Conservation (phyloP, 1,284 basidiomycete genomes). For the Tilletia horrida region DNA sequence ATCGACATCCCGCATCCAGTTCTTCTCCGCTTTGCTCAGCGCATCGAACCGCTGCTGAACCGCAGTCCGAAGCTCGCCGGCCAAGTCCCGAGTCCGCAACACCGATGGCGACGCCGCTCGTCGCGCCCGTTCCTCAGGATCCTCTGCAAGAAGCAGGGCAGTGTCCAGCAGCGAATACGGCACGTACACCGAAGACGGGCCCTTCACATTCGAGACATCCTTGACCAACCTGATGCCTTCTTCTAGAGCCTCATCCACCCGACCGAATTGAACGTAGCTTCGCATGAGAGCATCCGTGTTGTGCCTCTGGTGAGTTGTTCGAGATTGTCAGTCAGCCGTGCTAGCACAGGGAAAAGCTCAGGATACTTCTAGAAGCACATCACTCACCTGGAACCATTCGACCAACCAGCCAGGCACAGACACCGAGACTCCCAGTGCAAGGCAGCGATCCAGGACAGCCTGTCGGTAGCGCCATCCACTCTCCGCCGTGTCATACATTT, state of each 20-base stretch:
- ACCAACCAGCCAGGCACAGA: constrained; percentile 78
- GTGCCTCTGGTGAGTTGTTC: constrained; percentile 62
- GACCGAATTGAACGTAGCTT: constrained; percentile 70
- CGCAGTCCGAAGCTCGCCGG: neutral
- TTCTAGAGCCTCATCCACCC: constrained; percentile 72
- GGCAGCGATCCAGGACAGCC: constrained; percentile 68
- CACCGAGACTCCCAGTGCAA: constrained; percentile 63
- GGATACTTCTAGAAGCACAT: no score
- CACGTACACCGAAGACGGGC: neutral
- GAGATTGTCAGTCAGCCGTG: constrained; percentile 17
- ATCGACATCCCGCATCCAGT: neutral
- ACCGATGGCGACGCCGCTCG: constrained; percentile 1
- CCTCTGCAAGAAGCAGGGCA: neutral
- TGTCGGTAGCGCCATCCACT: constrained; percentile 65
- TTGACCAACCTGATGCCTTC: constrained; percentile 68
- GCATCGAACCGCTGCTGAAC: constrained; percentile 2
- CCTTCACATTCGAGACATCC: constrained; percentile 60
- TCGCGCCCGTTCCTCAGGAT: constrained; percentile 16
- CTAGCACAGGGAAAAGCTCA: constrained; percentile 23
- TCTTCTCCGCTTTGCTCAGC: constrained; percentile 7
- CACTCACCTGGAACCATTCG: constrained; percentile 65
- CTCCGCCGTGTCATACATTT: constrained; percentile 67
- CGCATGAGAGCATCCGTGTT: constrained; percentile 76
- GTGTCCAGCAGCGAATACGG: constrained; percentile 15
- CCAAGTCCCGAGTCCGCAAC: constrained; percentile 6